A percentile compares a stretch with the other conserved stretches of the same genome.
phyloP scores from a whole-genome alignment of 352 stramenopile genomes.

The Globisporangium paddicum region DNA sequence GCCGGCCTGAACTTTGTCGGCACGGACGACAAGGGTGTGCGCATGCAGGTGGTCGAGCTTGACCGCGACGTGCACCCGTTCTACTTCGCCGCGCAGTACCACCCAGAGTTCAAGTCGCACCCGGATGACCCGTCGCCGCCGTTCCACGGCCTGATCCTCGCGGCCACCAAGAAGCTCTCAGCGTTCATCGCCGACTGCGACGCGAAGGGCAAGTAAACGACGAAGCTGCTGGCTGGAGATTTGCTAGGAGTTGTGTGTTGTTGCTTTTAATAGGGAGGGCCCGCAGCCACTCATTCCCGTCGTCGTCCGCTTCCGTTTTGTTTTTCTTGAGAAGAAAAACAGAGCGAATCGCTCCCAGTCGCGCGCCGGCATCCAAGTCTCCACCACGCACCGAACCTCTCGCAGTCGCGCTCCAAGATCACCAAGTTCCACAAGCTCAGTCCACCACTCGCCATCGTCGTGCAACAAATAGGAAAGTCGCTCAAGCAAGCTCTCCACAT shows the following conservation, averaged over 20 bases:
- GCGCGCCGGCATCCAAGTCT: conserved; percentile 1
- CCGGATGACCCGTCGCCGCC: conserved; percentile 95
- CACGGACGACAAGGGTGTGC: conserved; percentile 94
- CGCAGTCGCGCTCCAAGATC: conserved; percentile 7
- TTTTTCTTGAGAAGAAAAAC: conserved; percentile 8
- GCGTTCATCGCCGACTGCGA: conserved; percentile 54
- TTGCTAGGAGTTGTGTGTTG: conserved; percentile 13
- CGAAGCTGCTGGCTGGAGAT: neutral
- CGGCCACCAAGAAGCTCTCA: conserved; percentile 75
- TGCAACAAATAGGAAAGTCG: no score
- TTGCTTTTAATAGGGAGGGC: conserved; percentile 12
- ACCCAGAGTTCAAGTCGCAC: conserved; percentile 98
- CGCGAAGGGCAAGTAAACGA: conserved; percentile 25
- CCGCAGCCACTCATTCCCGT: conserved; percentile 6
- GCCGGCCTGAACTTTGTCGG: conserved; percentile 97
- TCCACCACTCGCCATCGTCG: neutral
- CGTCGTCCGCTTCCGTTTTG: conserved; percentile 6
- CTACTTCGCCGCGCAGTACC: conserved; percentile 99
- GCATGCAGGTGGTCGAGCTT: conserved; percentile 99
- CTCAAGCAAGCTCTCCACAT: no score
- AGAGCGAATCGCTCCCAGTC: conserved; percentile 17
- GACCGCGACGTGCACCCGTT: conserved; percentile 95
- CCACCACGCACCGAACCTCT: conserved; percentile 6
- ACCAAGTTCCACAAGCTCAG: neutral
- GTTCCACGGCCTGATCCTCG: conserved; percentile 96